Evolutionary conservation across 78 protist genomes (phyloP).

Genomic region (Dictyostelium purpureum): DNA sequence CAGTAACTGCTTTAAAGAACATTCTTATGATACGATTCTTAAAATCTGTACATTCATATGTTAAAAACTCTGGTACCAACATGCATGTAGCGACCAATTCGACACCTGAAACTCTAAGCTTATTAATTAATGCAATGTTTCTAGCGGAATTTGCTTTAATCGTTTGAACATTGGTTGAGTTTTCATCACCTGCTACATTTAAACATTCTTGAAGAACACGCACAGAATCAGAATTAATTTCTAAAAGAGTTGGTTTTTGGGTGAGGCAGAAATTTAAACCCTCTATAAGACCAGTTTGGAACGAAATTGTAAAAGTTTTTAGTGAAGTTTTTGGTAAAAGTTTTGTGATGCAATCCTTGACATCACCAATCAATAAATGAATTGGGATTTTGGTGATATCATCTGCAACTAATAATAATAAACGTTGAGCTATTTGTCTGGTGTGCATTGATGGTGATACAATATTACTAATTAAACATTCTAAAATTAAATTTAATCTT

Average conservation of each 20-base stretch:
- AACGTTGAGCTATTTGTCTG: slow-evolving; percentile 20
- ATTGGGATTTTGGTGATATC: slow-evolving; percentile 43
- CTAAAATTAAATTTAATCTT: slow-evolving; percentile 9
- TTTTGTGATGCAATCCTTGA: neutral
- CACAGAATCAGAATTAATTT: slow-evolving; percentile 7
- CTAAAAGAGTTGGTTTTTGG: slow-evolving; percentile 16
- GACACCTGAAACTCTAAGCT: slow-evolving; percentile 22
- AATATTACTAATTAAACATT: slow-evolving; percentile 1
- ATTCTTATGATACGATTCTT: slow-evolving; percentile 70
- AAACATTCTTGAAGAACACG: slow-evolving; percentile 21
- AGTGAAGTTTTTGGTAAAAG: slow-evolving; percentile 2
- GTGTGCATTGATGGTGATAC: slow-evolving; percentile 3
- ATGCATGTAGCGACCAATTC: slow-evolving; percentile 61
- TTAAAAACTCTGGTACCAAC: slow-evolving; percentile 41
- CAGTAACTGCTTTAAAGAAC: slow-evolving; percentile 78
- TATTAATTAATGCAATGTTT: neutral
- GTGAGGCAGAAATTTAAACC: slow-evolving; percentile 35
- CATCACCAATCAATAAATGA: neutral
- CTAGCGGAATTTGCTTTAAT: slow-evolving; percentile 22
- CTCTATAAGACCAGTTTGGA: slow-evolving; percentile 51
- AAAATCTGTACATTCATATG: slow-evolving; percentile 34
- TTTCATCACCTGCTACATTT: slow-evolving; percentile 51
- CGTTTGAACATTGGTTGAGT: neutral
- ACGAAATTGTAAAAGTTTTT: neutral
- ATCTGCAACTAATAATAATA: neutral